These are phyloP conservation scores for Powellomyces hirtus DNA, from an alignment of 192 early-diverging fungal genomes.

Conservation along the genomic window DNA sequence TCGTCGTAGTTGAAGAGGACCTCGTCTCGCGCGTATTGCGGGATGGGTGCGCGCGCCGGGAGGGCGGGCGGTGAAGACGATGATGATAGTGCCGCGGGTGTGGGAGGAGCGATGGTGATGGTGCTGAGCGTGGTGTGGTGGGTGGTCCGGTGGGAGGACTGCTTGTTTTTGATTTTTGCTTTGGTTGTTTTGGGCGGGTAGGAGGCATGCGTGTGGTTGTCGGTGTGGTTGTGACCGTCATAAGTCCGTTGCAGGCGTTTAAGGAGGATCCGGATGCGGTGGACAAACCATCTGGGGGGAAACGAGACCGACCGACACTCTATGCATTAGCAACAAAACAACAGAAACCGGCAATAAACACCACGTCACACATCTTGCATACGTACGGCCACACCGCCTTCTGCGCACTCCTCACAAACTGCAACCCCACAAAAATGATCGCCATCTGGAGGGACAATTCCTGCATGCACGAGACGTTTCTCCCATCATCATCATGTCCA, in stretches of 20 bases:
- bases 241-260: too few relatives aligned
- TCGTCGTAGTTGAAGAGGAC: conserved; percentile 8
- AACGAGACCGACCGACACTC: too few relatives aligned
- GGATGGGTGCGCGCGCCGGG: not conserved
- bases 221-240: too few relatives aligned
- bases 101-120: not conserved
- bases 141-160: not conserved
- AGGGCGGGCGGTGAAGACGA: not conserved
- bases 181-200: not conserved
- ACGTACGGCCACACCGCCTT: conserved; percentile 41
- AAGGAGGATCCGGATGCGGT: not conserved
- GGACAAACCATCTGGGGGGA: not conserved
- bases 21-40: conserved; percentile 8
- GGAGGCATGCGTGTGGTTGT: too few relatives aligned
- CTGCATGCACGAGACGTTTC: conserved; percentile 37
- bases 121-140: not conserved
- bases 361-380: not conserved
- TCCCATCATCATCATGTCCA: not conserved
- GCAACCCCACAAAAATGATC: conserved; percentile 52
- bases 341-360: too few relatives aligned
- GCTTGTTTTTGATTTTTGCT: too few relatives aligned
- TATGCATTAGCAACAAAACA: too few relatives aligned
- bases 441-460: conserved; percentile 60
- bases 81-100: not conserved
- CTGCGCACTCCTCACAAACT: conserved; percentile 32